These are phyloP conservation scores for Boletus rubescentipes DNA, from an alignment of 768 basidiomycete genomes.

Conservation along the genomic window DNA sequence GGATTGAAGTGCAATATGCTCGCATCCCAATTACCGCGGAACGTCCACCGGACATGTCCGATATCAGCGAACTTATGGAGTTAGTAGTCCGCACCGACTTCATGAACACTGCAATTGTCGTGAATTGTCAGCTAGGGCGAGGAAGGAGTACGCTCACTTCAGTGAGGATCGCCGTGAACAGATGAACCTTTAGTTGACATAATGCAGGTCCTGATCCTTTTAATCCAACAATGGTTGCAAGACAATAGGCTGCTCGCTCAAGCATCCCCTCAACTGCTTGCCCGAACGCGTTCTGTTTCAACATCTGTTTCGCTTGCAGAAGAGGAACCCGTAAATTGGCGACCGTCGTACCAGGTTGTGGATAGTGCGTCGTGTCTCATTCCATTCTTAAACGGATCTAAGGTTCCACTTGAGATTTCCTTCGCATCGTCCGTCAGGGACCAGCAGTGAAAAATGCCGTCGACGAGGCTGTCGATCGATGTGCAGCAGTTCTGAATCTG, in stretches of 20 bases:
- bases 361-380: conserved; percentile 61
- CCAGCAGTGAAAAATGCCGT: conserved; percentile 82
- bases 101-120: conserved; percentile 75
- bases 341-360: conserved; percentile 82
- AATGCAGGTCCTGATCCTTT: conserved; percentile 68
- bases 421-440: conserved; percentile 86
- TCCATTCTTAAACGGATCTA: not conserved
- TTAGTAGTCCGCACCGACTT: conserved; percentile 70
- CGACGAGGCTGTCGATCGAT: conserved; percentile 86
- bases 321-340: conserved; percentile 32
- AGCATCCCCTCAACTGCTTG: conserved; percentile 26
- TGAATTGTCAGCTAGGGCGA: conserved; percentile 94
- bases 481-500: conserved; percentile 78
- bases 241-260: conserved; percentile 31
- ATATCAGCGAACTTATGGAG: conserved; percentile 75
- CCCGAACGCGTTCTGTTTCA: conserved; percentile 47
- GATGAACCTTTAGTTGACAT: not conserved
- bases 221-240: conserved; percentile 84
- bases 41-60: conserved; percentile 70
- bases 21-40: conserved; percentile 95
- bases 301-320: conserved; percentile 31
- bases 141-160: conserved; percentile 92
- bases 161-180: conserved; percentile 39
- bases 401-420: conserved; percentile 50
- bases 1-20: conserved; percentile 70